Evolutionary conservation across 805 yeast species (phyloP), one percentile per base, ranked within the genome.

Genomic region (Ogataea nitratoaversa): DNA sequence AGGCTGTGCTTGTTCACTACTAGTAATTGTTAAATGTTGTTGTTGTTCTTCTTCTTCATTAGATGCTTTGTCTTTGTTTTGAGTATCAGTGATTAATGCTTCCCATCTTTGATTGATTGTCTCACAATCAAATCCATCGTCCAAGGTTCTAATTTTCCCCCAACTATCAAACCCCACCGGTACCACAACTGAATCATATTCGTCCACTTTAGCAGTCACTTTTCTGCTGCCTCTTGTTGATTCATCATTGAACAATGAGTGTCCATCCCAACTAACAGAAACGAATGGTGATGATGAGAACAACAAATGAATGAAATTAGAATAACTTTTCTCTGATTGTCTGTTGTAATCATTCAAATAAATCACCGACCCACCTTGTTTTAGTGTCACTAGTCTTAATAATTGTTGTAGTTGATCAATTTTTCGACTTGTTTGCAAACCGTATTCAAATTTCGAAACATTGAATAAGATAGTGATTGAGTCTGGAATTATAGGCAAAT

Each of bases 101-200:
- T 59, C 22, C 49, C 49, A 47, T 12, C 16, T 24, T 8, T 37
- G 25, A 2, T 36, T 20, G 13, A 19, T 31, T 5, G 38, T 34
- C n/a, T 49, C 51, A 14, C 60, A 56, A n/a, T 64, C 58, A 16
- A 67, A 59, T 0, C 38, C 32, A 4, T 64, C 72, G 38, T 61
- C 55, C 17, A 71, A 36, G 0, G 69, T 59, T 27, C 60, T 50
- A 20, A 82, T 78, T 48, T 77, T 72, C 17, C 66, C 66, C 66
- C 71, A 64, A 3, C 79, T 59, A 46, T 82, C 88, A 62, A 71
- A 63, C 0, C 74, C 78, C 6, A 43, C 41, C 0, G 82, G 81
- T 2, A 79, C 65, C 17, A 58, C 31, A 13, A 60, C 37, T 11
- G 36, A 30, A 17, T 42, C 44, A 34, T 41, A 49, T 19, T 54